phyloP scores from a whole-genome alignment of 495 filamentous ascomycete genomes.

The Barbatosphaeria neglecta region DNA sequence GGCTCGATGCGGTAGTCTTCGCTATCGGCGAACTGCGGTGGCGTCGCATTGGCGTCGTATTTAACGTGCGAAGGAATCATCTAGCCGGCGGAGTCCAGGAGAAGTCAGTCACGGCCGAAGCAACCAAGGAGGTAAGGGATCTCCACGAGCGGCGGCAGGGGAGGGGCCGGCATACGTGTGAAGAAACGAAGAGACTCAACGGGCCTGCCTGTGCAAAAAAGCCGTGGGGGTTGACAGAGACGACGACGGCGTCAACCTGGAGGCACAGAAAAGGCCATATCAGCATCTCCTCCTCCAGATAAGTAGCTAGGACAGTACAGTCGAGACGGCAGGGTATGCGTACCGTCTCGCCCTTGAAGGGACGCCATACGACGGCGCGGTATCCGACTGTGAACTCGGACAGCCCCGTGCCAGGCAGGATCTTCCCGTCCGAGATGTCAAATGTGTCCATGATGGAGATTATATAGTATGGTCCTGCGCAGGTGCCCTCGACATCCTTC shows the following conservation, averaged over 20 bases:
- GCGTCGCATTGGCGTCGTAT: conserved; percentile 81
- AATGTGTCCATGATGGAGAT: conserved; percentile 93
- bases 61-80: conserved; percentile 86
- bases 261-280: conserved; percentile 6
- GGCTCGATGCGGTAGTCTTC: conserved; percentile 90
- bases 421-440: conserved; percentile 80
- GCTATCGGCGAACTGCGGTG: conserved; percentile 74
- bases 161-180: conserved; percentile 48
- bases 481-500: conserved; percentile 86
- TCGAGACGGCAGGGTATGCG: background rate
- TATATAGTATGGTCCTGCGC: conserved; percentile 86
- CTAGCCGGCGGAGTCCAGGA: conserved; percentile 27
- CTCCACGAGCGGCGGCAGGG: background rate
- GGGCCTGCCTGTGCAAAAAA: conserved; percentile 90
- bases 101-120: background rate
- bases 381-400: conserved; percentile 94
- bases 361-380: conserved; percentile 91
- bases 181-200: conserved; percentile 77
- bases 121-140: background rate
- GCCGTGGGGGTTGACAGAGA: conserved; percentile 77
- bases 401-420: conserved; percentile 76
- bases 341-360: conserved; percentile 94
- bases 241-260: conserved; percentile 85
- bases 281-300: no score
- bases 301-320: no score